Evolutionary conservation across 768 basidiomycete genomes (phyloP), one percentile per base, ranked within the genome.

Genomic region (Podaxis sp.): DNA sequence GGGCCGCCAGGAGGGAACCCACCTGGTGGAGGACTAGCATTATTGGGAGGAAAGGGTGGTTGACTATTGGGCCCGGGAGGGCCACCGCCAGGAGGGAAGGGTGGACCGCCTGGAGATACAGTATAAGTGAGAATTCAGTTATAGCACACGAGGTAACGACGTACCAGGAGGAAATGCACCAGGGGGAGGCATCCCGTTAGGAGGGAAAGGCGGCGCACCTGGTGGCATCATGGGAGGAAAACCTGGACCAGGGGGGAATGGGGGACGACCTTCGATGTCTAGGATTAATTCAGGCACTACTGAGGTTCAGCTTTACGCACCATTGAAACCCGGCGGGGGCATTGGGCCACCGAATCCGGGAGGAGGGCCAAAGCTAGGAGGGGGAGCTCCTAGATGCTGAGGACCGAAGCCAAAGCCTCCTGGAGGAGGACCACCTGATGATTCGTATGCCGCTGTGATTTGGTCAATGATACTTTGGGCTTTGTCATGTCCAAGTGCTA

Each of bases 391-490:
- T 55, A 93, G 79, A 74, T 92, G 90, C 64, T 91, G 91, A 43
- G 91, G 90, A 24, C 90, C 90, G 67, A 93, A 93, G 7, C 90
- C 90, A 65, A 93, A 94, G 3, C 93, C 92, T 56, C 92, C 92
- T 11, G 91, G 91, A 66, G 93, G 93, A 43, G 92, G 93, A 2
- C 91, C 91, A 56, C 88, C 88, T 47, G 91, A 87, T 29, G 83
- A 84, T 76, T 98, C 96, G 71, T 96, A 97, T 25, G 91, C 88
- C 22, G 91, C 88, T 40, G 94, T 96, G 75, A 99, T 98, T 75
- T 96, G 93, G 83, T 99, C 96, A 73, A 99, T 98, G 73, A 98
- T 94, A 69, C 79, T 94, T 75, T 99, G 97, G 17, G 96, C 96
- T 75, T 96, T 96, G 83, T 98, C 96, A 76, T 98, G 94, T 60